phyloP scores from a whole-genome alignment of 2,329 filamentous ascomycete genomes.

The Xylariaceae sp. region DNA sequence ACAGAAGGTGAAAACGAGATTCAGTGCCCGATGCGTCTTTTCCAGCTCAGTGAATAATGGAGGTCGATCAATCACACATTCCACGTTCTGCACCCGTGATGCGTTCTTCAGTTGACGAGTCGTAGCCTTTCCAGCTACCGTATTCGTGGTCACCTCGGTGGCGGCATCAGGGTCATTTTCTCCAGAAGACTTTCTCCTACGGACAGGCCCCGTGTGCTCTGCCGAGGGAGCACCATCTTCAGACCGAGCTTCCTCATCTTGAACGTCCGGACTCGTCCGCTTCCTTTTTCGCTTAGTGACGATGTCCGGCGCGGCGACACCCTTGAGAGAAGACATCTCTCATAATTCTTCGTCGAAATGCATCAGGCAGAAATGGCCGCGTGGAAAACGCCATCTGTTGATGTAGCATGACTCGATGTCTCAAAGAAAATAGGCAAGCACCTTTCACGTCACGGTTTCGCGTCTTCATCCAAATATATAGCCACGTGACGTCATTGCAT shows the following conservation, averaged over 20 bases:
- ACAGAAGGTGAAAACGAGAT: conserved; percentile 91
- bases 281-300: conserved; percentile 37
- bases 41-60: conserved; percentile 65
- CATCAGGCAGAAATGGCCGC: conserved; percentile 18
- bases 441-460: conserved; percentile 5
- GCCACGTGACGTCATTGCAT: conserved; percentile 13
- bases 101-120: conserved; percentile 17
- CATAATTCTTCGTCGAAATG: conserved; percentile 27
- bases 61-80: conserved; percentile 59
- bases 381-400: neutral
- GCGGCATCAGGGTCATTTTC: neutral
- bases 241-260: conserved; percentile 4
- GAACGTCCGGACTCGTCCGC: conserved; percentile 29
- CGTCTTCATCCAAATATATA: conserved; percentile 8
- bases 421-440: neutral
- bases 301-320: conserved; percentile 42
- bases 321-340: conserved; percentile 43
- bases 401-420: neutral
- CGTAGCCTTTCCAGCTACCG: conserved; percentile 1
- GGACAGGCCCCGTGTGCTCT: neutral
- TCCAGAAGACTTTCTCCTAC: neutral
- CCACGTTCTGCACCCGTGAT: conserved; percentile 18
- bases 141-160: neutral
- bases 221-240: conserved; percentile 4
- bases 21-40: conserved; percentile 76